phyloP scores from a whole-genome alignment of 306 rosid genomes.

The Alnus rubra region DNA sequence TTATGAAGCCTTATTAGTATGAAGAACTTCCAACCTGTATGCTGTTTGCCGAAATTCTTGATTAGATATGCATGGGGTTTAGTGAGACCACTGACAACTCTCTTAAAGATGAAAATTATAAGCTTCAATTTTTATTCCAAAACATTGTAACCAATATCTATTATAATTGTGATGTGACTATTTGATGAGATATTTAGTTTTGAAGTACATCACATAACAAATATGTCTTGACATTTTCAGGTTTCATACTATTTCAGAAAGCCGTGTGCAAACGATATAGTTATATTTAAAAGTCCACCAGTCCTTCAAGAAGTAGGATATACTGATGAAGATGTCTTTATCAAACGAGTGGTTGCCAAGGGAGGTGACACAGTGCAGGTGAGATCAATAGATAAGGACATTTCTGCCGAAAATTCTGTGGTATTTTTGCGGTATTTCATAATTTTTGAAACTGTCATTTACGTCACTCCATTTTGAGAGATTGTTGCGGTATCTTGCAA shows the following conservation, averaged over 20 bases:
- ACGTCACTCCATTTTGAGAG: not conserved
- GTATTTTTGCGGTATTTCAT: not conserved
- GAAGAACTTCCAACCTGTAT: not conserved
- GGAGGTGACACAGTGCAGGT: constrained; percentile 96
- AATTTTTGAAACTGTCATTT: not conserved
- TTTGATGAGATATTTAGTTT: constrained; percentile 11
- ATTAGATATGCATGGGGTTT: not conserved
- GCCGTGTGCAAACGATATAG: constrained; percentile 92
- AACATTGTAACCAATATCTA: not conserved
- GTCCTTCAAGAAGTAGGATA: constrained; percentile 96
- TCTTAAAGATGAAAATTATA: not conserved
- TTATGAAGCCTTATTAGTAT: not conserved
- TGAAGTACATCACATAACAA: constrained; percentile 7
- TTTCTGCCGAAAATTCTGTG: not conserved
- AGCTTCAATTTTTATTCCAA: constrained; percentile 7
- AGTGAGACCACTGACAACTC: constrained; percentile 7
- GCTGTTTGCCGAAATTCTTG: not conserved
- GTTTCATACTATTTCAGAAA: constrained; percentile 89
- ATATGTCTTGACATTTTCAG: constrained; percentile 46
- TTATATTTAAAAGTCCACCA: constrained; percentile 93
- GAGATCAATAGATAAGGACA: constrained; percentile 24
- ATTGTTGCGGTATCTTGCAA: constrained; percentile 10
- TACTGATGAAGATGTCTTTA: constrained; percentile 85
- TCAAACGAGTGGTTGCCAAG: constrained; percentile 88
- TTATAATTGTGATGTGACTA: constrained; percentile 15